A percentile compares a stretch with the other conserved stretches of the same genome.
Conservation (phyloP, 1,284 basidiomycete species). For the Sanghuangporus weigelae region DNA sequence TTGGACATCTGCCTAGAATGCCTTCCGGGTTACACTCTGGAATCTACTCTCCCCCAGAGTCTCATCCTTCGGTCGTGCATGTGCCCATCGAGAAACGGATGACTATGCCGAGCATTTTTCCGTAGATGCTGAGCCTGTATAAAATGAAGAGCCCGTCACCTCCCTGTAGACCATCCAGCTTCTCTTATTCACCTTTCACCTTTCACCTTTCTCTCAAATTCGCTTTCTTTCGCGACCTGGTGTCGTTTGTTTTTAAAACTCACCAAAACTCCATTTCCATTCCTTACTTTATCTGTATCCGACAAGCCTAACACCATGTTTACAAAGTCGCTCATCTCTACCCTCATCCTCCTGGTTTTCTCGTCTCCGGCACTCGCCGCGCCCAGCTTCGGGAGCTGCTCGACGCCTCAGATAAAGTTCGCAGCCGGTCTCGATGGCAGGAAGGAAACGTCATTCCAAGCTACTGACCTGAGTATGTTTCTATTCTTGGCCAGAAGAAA, state of each 20-base stretch:
- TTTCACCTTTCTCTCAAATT: neutral
- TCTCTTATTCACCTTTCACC: neutral
- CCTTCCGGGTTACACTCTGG: neutral
- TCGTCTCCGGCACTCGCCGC: constrained; percentile 13
- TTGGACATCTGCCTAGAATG: neutral
- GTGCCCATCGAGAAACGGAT: neutral
- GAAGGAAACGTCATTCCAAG: constrained; percentile 20
- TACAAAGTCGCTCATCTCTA: constrained; percentile 27
- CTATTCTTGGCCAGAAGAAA: neutral
- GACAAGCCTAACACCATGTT: constrained; percentile 25
- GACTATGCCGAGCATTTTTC: neutral
- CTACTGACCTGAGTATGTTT: constrained; percentile 19
- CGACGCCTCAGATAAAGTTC: constrained; percentile 20
- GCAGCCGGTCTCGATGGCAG: constrained; percentile 22
- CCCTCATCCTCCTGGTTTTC: constrained; percentile 28
- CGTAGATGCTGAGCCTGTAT: neutral
- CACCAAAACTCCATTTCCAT: constrained; percentile 1
- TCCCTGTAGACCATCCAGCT: neutral
- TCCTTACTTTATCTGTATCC: neutral
- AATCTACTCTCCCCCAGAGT: neutral
- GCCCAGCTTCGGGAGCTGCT: constrained; percentile 18
- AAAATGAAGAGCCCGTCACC: neutral
- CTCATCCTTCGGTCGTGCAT: neutral
- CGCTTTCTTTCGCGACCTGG: constrained; percentile 6
- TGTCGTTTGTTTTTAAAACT: constrained; percentile 7